Evolutionary conservation across 768 basidiomycete species (phyloP), one percentile per base, ranked within the genome.

Genomic region (Rhodotorula babjevae): DNA sequence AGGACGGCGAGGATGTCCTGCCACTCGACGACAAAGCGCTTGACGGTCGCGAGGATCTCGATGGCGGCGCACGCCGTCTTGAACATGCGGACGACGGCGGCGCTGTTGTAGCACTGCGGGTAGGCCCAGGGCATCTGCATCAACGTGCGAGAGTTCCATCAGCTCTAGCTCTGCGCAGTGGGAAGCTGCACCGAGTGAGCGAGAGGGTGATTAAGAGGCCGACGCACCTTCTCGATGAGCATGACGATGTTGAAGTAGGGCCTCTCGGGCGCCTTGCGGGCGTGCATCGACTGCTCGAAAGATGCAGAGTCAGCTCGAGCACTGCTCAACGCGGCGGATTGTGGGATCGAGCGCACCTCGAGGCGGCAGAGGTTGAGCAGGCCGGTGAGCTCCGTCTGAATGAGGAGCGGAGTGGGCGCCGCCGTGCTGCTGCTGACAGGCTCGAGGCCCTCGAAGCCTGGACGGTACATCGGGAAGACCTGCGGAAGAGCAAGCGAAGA

Each of bases 201-300:
- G n/a, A n/a, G n/a, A 42, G 7, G 42, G 42, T 14, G 42, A 42
- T 14, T 8, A 8, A 27, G n/a, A 29, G 19, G 12, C 31, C 29
- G 27, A 16, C 69, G 36, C n/a, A 69, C 74, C 57, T 75, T 75
- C 46, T 69, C 66, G 21, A 75, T 49, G n/a, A 75, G 62, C 33
- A 70, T 59, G 44, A 75, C 71, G 57, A 75, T 40, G 57, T 75
- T 72, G 64, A 60, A 72, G 68, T 55, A 75, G 0, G 74, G 74
- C 7, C 74, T 31, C 47, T 75, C 74, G 16, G 63, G 59, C 15
- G 65, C 71, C 65, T 75, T 75, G 47, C 31, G 27, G 0, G 74
- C 67, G 65, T 75, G 74, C 1, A 59, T 44, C 19, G 59, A 62
- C 65, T 71, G 60, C 23, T 9, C 9, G 36, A 36, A 9, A 36